Percentiles rank a stretch among this genome's conserved stretches.
Conservation (phyloP, 148 eudicot species). For the Agrostemma githago region DNA sequence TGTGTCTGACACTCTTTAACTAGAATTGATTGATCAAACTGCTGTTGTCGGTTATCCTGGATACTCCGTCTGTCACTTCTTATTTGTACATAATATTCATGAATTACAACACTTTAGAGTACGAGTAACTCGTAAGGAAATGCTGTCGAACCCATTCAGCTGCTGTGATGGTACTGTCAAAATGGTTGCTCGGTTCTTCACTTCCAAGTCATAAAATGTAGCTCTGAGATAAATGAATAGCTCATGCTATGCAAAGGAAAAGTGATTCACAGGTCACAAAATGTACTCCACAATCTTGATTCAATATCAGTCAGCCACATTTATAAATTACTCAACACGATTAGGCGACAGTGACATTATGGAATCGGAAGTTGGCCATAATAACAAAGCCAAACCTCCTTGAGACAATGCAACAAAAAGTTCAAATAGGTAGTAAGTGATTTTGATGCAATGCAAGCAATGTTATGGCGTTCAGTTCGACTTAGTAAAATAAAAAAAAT, state of each 20-base stretch:
- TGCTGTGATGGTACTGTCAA: no score
- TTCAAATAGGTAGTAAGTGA: constrained; percentile 1
- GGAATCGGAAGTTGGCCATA: background rate
- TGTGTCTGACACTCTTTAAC: constrained; percentile 2
- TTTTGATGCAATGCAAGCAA: background rate
- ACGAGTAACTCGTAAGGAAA: no score
- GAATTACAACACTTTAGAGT: background rate
- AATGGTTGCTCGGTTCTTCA: no score
- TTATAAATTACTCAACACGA: no score
- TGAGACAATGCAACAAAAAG: background rate
- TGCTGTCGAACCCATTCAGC: no score
- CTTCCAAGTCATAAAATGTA: no score
- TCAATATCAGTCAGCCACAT: no score
- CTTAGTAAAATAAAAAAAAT: no score
- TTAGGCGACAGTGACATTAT: background rate
- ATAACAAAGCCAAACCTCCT: background rate
- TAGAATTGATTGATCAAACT: constrained; percentile 9
- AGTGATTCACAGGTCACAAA: no score
- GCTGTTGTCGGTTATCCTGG: background rate
- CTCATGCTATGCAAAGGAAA: no score
- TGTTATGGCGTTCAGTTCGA: background rate
- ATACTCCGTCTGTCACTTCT: background rate
- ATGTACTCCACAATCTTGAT: no score
- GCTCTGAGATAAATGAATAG: no score
- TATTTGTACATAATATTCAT: constrained; percentile 4